Conservation (phyloP, 1,284 basidiomycete genomes). For the Tylopilus sp. region DNA sequence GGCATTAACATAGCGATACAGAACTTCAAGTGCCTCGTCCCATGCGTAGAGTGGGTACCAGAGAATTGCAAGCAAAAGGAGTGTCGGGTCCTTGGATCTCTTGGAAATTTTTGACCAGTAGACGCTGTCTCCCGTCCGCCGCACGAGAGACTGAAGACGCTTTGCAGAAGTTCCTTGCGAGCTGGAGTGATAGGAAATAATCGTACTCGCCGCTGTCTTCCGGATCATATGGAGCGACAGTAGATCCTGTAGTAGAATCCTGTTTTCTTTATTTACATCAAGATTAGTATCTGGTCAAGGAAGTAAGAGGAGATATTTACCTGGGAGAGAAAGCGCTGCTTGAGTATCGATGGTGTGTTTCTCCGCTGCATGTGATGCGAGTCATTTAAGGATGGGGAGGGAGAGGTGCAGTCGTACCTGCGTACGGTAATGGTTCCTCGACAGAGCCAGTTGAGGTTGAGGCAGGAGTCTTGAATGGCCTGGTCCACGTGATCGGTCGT, state of each 20-base stretch:
- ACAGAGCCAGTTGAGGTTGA: not conserved
- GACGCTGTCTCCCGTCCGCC: constrained; percentile 38
- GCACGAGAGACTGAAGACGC: constrained; percentile 32
- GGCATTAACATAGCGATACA: constrained; percentile 44
- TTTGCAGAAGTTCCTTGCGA: constrained; percentile 33
- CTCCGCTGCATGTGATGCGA: constrained; percentile 9
- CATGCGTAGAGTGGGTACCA: constrained; percentile 59
- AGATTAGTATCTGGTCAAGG: not conserved
- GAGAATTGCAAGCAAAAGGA: constrained; percentile 49
- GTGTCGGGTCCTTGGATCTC: constrained; percentile 46
- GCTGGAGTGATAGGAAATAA: constrained; percentile 40
- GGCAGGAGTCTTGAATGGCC: constrained; percentile 1
- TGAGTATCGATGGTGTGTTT: constrained; percentile 47
- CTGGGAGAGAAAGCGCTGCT: constrained; percentile 39
- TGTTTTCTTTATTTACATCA: constrained; percentile 16
- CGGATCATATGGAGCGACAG: constrained; percentile 43
- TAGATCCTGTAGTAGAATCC: constrained; percentile 30
- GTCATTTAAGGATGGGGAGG: not conserved
- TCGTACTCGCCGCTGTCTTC: constrained; percentile 33
- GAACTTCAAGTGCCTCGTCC: constrained; percentile 50
- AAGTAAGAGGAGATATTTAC: constrained; percentile 6
- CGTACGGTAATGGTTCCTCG: constrained; percentile 7
- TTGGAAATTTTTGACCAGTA: constrained; percentile 54
- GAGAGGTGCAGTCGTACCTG: constrained; percentile 4
- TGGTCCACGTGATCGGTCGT: constrained; percentile 13